Percentiles rank a stretch among this genome's conserved stretches.
Conservation (phyloP, 352 stramenopile genomes). For the Pythium brachiatum region DNA sequence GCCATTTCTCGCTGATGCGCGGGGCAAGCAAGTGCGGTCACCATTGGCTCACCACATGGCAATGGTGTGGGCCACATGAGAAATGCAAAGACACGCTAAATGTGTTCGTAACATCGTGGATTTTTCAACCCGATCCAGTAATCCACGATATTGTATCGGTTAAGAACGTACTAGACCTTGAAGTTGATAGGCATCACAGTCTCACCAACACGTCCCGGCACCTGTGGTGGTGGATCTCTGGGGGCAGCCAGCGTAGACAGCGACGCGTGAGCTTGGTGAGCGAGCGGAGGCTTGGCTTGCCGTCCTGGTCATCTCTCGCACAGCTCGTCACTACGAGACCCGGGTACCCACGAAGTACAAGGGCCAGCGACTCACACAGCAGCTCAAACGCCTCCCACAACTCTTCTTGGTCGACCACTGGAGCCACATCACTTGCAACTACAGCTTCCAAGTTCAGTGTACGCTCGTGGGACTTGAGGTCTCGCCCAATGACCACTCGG, state of each 20-base stretch:
- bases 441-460: not conserved
- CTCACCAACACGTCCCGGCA: not conserved
- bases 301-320: not conserved
- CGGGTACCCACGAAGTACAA: not conserved
- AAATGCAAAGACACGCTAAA: not conserved
- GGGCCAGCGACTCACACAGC: not conserved
- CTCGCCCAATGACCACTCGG: not conserved
- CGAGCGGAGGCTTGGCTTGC: not conserved
- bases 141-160: no score
- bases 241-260: not conserved
- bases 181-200: not conserved
- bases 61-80: not conserved
- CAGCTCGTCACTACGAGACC: not conserved
- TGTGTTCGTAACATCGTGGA: no score
- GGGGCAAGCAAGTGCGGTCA: not conserved
- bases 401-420: not conserved
- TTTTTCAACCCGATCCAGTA: no score
- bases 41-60: not conserved
- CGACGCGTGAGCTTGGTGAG: not conserved
- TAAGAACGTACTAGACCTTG: no score
- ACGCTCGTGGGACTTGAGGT: not conserved
- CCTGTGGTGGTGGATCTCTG: not conserved
- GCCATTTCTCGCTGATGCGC: not conserved
- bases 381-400: slow-evolving; percentile 1
- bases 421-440: not conserved